phyloP scores from a whole-genome alignment of 148 eudicot genomes.

The Diospyros kaki region DNA sequence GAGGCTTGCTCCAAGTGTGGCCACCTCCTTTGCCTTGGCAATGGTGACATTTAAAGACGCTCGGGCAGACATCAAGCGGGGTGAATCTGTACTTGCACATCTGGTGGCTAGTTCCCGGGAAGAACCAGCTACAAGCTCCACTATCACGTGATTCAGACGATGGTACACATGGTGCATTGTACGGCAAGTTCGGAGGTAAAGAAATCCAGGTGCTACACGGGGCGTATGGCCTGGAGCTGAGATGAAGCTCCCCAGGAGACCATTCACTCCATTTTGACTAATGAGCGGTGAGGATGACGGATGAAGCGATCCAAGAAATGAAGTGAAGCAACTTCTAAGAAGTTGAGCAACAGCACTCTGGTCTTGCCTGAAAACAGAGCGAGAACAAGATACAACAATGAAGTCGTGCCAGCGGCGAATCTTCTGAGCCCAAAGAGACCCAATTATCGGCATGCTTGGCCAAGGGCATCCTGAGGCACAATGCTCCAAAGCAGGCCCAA shows the following conservation, averaged over 20 bases:
- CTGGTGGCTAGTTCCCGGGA: slow-evolving; percentile 51
- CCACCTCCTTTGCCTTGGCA: slow-evolving; percentile 72
- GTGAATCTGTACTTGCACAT: slow-evolving; percentile 35
- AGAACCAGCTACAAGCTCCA: slow-evolving; percentile 55
- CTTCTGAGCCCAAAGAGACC: slow-evolving; percentile 93
- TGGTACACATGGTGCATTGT: slow-evolving; percentile 44
- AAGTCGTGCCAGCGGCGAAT: slow-evolving; percentile 95
- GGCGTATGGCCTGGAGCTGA: slow-evolving; percentile 55
- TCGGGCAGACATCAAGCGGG: slow-evolving; percentile 51
- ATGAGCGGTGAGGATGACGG: slow-evolving; percentile 36
- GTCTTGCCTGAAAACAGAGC: slow-evolving; percentile 82
- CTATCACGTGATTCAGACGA: slow-evolving; percentile 64
- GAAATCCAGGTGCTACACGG: slow-evolving; percentile 93
- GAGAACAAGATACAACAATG: slow-evolving; percentile 78
- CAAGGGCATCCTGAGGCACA: slow-evolving; percentile 93
- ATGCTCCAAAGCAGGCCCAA: slow-evolving; percentile 64
- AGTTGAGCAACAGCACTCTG: slow-evolving; percentile 79
- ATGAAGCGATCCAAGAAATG: slow-evolving; percentile 40
- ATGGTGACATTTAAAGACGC: slow-evolving; percentile 73
- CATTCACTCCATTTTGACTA: slow-evolving; percentile 66
- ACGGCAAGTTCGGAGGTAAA: slow-evolving; percentile 68
- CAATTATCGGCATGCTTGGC: slow-evolving; percentile 93
- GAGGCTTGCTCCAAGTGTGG: slow-evolving; percentile 76
- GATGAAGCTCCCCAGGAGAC: slow-evolving; percentile 84
- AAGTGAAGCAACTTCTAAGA: slow-evolving; percentile 64